A percentile compares a stretch with the other conserved stretches of the same genome.
phyloP scores from a whole-genome alignment of 768 basidiomycete genomes.

The Psilocybe sp. region DNA sequence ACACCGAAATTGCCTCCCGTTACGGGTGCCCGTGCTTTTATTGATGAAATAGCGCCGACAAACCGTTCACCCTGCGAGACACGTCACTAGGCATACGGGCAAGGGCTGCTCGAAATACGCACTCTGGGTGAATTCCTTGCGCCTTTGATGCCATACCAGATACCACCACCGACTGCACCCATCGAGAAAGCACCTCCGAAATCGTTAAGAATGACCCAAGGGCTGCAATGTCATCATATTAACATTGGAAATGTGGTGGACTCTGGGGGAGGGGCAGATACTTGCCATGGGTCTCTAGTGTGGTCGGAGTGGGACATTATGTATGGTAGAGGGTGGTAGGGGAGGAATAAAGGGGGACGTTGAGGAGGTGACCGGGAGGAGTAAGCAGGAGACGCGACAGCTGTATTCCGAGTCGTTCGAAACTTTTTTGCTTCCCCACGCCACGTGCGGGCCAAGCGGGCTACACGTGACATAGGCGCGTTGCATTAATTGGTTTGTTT shows the following conservation, averaged over 20 bases:
- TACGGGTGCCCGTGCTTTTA: constrained; percentile 97
- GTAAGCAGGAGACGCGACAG: constrained; percentile 4
- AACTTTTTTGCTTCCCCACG: constrained; percentile 28
- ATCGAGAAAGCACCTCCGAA: constrained; percentile 97
- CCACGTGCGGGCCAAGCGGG: constrained; percentile 21
- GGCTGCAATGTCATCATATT: constrained; percentile 46
- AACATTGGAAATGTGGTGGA: background rate
- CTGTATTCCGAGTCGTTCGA: constrained; percentile 14
- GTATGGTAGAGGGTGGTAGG: constrained; percentile 5
- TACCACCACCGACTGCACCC: constrained; percentile 96
- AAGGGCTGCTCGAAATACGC: constrained; percentile 22
- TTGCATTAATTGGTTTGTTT: constrained; percentile 24
- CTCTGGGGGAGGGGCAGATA: background rate
- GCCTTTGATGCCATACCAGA: constrained; percentile 99
- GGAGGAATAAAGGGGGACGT: constrained; percentile 3
- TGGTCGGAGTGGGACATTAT: constrained; percentile 25
- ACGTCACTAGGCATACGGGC: constrained; percentile 9
- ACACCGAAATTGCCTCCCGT: constrained; percentile 96
- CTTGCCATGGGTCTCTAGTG: constrained; percentile 27
- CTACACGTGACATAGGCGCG: constrained; percentile 31
- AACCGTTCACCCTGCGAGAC: constrained; percentile 81
- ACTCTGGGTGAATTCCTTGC: constrained; percentile 95
- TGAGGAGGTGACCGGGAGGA: constrained; percentile 6
- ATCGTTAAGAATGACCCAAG: constrained; percentile 98
- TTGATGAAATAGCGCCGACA: constrained; percentile 89